Percentiles rank a stretch among this genome's conserved stretches.
Conservation (phyloP, 352 stramenopile genomes). For the Phytophthora pisi region DNA sequence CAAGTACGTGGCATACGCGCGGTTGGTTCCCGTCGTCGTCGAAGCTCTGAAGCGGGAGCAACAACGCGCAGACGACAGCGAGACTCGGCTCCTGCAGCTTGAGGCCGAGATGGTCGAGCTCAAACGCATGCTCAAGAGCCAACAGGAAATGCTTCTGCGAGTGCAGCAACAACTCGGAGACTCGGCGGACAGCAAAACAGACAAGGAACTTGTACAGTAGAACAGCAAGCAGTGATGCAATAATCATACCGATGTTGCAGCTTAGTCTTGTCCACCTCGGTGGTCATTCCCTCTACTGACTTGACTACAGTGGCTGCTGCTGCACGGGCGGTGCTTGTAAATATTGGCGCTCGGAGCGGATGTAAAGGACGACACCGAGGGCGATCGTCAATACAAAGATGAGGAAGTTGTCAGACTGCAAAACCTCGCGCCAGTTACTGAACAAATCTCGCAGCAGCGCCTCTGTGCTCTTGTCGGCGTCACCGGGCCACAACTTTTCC, state of each 20-base stretch:
- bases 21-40: conserved; percentile 78
- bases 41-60: conserved; percentile 74
- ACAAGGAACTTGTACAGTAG: background rate
- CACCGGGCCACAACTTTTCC: conserved; percentile 41
- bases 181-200: background rate
- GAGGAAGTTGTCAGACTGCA: conserved; percentile 72
- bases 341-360: conserved; percentile 74
- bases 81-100: conserved; percentile 23
- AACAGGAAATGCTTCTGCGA: conserved; percentile 25
- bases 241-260: conserved; percentile 41
- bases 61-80: conserved; percentile 19
- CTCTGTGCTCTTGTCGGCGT: conserved; percentile 17
- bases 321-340: conserved; percentile 38
- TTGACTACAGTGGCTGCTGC: conserved; percentile 28
- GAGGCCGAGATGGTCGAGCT: conserved; percentile 23
- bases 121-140: conserved; percentile 18
- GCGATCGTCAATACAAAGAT: conserved; percentile 67
- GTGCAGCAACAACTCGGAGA: conserved; percentile 11
- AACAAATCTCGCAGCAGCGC: conserved; percentile 18
- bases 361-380: conserved; percentile 75
- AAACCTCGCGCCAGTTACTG: conserved; percentile 42
- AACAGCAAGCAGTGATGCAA: conserved; percentile 25
- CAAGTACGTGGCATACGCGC: conserved; percentile 90
- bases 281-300: conserved; percentile 21
- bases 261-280: conserved; percentile 8